A percentile compares a stretch with the other conserved stretches of the same genome.
phyloP scores from a whole-genome alignment of 139 green algal genomes.

The Chlorella sp. region DNA sequence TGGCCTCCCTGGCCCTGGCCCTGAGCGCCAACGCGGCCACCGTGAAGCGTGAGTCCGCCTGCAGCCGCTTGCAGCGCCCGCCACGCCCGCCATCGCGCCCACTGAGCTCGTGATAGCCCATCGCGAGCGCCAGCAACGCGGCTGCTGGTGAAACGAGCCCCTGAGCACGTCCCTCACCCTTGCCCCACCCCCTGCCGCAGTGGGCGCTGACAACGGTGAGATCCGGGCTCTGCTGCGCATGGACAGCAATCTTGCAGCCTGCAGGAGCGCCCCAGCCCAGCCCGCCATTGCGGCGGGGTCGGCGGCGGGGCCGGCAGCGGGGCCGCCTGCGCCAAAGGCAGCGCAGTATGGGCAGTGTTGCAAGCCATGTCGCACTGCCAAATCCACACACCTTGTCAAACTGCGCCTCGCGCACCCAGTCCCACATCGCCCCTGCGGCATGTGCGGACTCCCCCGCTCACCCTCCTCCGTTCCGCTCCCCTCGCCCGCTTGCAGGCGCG shows the following conservation, averaged over 20 bases:
- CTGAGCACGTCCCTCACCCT: constrained; percentile 39
- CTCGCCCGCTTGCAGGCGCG: constrained; percentile 32
- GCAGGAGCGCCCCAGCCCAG: not conserved
- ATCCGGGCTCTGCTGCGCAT: not conserved
- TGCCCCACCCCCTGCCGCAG: not conserved
- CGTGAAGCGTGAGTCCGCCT: constrained; percentile 70
- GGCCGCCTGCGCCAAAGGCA: too few species aligned
- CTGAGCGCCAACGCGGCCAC: constrained; percentile 66
- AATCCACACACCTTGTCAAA: too few species aligned
- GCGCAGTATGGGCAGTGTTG: too few species aligned
- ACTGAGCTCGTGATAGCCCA: too few species aligned
- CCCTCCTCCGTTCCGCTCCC: not conserved
- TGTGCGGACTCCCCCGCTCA: not conserved
- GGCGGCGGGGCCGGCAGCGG: too few species aligned
- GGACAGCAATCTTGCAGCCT: not conserved
- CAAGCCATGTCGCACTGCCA: too few species aligned
- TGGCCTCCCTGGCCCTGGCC: constrained; percentile 76
- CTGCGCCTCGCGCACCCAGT: not conserved
- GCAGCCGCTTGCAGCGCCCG: too few species aligned
- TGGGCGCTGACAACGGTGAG: constrained; percentile 45
- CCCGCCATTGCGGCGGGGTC: too few species aligned
- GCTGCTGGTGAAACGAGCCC: constrained; percentile 15
- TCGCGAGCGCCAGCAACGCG: not conserved
- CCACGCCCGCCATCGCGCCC: too few species aligned
- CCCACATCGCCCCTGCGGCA: not conserved